phyloP scores from a whole-genome alignment of 73 alveolate genomes.

The Stentor coeruleus region DNA sequence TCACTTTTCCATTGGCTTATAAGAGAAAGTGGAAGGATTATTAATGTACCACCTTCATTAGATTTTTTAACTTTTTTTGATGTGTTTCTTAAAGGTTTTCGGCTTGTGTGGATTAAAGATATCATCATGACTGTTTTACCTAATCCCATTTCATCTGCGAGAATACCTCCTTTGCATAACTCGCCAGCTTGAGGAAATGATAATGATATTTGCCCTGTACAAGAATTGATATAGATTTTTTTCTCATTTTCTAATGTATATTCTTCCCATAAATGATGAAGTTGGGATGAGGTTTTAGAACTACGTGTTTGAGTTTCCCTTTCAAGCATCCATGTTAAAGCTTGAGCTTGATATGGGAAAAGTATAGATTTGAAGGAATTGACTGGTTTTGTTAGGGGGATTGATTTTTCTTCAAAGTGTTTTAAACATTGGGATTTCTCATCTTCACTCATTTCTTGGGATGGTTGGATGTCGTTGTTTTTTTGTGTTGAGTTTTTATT shows the following conservation, averaged over 20 bases:
- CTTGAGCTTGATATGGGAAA: constrained; percentile 41
- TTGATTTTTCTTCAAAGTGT: constrained; percentile 24
- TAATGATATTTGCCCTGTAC: constrained; percentile 41
- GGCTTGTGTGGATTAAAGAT: constrained; percentile 37
- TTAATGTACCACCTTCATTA: constrained; percentile 52
- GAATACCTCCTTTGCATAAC: constrained; percentile 60
- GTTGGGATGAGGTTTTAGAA: constrained; percentile 14
- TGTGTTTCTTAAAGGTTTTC: not conserved
- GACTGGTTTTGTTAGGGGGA: constrained; percentile 37
- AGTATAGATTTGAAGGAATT: constrained; percentile 28
- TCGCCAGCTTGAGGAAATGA: constrained; percentile 35
- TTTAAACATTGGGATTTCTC: not conserved
- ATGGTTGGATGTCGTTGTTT: not conserved
- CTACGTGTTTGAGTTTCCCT: constrained; percentile 37
- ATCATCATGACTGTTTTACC: constrained; percentile 73
- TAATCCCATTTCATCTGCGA: constrained; percentile 79
- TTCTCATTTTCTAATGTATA: constrained; percentile 27
- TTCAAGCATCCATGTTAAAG: constrained; percentile 51
- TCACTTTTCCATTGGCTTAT: constrained; percentile 48
- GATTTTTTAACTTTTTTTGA: not conserved
- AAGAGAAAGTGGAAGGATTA: constrained; percentile 42
- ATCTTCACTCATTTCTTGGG: not conserved
- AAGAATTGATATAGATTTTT: constrained; percentile 42
- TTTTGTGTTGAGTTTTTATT: not conserved
- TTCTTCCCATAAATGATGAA: constrained; percentile 57